These are phyloP conservation scores for Pezicula radicicola DNA, from an alignment of 2,329 filamentous ascomycete species.

Conservation along the genomic window DNA sequence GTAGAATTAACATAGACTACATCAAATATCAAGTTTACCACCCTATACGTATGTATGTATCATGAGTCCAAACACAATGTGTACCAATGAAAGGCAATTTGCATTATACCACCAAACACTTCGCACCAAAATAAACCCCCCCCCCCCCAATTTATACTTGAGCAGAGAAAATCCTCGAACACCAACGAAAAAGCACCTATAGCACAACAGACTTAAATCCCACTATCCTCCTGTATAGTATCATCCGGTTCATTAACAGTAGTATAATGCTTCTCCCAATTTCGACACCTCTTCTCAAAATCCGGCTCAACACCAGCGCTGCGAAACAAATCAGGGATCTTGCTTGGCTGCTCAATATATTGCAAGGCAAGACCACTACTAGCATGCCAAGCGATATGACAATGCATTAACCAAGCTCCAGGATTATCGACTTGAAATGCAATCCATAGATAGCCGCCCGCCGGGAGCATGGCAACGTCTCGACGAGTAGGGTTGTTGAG, in stretches of 20 bases:
- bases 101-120: too few relatives aligned
- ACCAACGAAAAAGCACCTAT: too few relatives aligned
- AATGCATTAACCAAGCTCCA: conserved; percentile 48
- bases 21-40: too few relatives aligned
- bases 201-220: conserved; percentile 2
- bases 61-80: too few relatives aligned
- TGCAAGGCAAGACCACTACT: conserved; percentile 31
- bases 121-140: too few relatives aligned
- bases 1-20: too few relatives aligned
- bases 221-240: conserved; percentile 5
- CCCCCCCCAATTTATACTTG: too few relatives aligned
- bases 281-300: conserved; percentile 26
- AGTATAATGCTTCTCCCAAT: conserved; percentile 3
- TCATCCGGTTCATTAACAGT: background rate
- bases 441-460: conserved; percentile 43
- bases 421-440: conserved; percentile 48
- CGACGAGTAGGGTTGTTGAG: conserved; percentile 45
- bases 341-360: conserved; percentile 36
- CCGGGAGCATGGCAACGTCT: conserved; percentile 44
- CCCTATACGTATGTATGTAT: too few relatives aligned
- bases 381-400: conserved; percentile 39
- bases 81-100: too few relatives aligned
- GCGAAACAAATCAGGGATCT: conserved; percentile 24
- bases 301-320: conserved; percentile 1
- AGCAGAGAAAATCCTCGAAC: too few relatives aligned